Conservation (phyloP, 768 basidiomycete genomes). For the Psilocybe cyanescens region DNA sequence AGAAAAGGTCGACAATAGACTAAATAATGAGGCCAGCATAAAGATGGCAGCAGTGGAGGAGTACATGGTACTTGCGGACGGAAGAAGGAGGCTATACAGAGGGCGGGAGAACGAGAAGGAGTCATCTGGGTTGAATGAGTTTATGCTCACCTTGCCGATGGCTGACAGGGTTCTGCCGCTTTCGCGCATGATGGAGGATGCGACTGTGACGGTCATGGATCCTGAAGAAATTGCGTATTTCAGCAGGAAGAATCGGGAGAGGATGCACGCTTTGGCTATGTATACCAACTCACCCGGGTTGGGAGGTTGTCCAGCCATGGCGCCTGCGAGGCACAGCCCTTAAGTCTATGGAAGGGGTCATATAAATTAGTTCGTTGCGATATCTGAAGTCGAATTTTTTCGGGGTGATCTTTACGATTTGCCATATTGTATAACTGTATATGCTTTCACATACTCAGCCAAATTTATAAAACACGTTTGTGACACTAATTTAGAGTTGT, state of each 20-base stretch:
- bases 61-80: constrained; percentile 4
- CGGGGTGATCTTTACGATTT: no score
- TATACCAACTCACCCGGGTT: neutral
- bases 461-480: no score
- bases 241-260: neutral
- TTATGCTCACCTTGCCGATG: constrained; percentile 3
- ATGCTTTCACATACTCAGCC: no score
- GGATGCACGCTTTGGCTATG: neutral
- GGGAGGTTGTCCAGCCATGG: neutral
- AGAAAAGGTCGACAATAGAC: neutral
- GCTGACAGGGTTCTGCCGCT: neutral
- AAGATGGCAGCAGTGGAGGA: neutral
- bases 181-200: constrained; percentile 1
- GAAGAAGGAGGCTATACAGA: neutral
- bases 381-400: no score
- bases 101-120: constrained; percentile 1
- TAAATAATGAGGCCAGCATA: neutral
- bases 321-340: neutral
- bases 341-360: neutral
- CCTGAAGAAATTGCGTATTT: neutral
- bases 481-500: no score
- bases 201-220: neutral
- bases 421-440: no score
- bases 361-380: no score
- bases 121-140: neutral